Evolutionary conservation across 257 asterid genomes (phyloP).

Genomic region (Galeopsis tetrahit): DNA sequence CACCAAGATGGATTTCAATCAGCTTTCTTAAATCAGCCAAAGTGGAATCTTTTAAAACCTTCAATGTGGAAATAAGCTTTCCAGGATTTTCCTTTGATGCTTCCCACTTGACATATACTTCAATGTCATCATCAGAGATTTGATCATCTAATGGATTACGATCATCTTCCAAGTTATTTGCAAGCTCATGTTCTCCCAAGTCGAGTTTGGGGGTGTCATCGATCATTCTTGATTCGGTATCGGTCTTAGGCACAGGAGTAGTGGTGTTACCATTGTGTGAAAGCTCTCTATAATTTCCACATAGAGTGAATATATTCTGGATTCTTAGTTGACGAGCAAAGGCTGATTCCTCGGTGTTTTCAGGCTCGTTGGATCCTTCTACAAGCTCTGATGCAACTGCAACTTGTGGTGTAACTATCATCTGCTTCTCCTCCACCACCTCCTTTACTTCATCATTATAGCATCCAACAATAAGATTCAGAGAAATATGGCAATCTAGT

Average conservation of each 20-base stretch:
- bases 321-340: slow-evolving; percentile 55
- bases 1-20: slow-evolving; percentile 75
- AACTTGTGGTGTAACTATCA: slow-evolving; percentile 42
- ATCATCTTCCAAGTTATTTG: too few relatives aligned
- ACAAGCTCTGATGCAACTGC: slow-evolving; percentile 4
- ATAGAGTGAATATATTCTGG: slow-evolving; percentile 72
- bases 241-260: slow-evolving; percentile 32
- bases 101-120: slow-evolving; percentile 83
- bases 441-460: too few relatives aligned
- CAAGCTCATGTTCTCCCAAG: too few relatives aligned
- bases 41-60: slow-evolving; percentile 63
- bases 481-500: neutral
- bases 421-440: slow-evolving; percentile 76
- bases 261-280: slow-evolving; percentile 40
- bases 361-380: slow-evolving; percentile 22
- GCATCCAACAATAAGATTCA: neutral
- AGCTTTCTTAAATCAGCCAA: slow-evolving; percentile 83
- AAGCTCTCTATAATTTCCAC: slow-evolving; percentile 70
- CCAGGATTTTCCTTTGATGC: slow-evolving; percentile 79
- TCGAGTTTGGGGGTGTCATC: slow-evolving; percentile 33
- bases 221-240: slow-evolving; percentile 6
- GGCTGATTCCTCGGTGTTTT: slow-evolving; percentile 39
- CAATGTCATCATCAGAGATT: slow-evolving; percentile 36
- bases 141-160: slow-evolving; percentile 36
- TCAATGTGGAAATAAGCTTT: slow-evolving; percentile 60